phyloP scores from a whole-genome alignment of 2,329 filamentous ascomycete species.

The Blastomyces gilchristii region DNA sequence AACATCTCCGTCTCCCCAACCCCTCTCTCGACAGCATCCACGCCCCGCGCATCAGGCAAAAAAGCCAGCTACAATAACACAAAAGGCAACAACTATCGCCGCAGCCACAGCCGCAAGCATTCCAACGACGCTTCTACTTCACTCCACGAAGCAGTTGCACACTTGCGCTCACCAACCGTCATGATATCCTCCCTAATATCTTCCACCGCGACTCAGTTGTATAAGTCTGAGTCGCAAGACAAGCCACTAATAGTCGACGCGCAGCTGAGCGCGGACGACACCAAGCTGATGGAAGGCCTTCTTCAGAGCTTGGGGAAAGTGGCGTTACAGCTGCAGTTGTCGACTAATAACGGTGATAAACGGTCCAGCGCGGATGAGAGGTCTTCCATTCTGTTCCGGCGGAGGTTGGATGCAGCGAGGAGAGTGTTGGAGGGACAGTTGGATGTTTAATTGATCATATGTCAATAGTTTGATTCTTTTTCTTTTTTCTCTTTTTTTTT shows the following conservation, averaged over 20 bases:
- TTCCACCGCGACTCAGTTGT: slow-evolving; percentile 3
- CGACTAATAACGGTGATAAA: slow-evolving; percentile 34
- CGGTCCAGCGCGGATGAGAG: slow-evolving; percentile 43
- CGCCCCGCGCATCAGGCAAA: slow-evolving; percentile 3
- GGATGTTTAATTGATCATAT: slow-evolving; percentile 24
- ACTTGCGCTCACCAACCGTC: slow-evolving; percentile 1
- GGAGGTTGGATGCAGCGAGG: slow-evolving; percentile 64
- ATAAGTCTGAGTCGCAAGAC: background rate
- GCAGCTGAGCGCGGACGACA: slow-evolving; percentile 43
- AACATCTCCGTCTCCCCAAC: background rate
- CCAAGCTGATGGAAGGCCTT: slow-evolving; percentile 46
- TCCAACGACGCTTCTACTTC: background rate
- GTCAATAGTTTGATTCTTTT: background rate
- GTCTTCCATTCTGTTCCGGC: slow-evolving; percentile 52
- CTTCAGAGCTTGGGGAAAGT: slow-evolving; percentile 42
- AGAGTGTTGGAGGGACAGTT: slow-evolving; percentile 61
- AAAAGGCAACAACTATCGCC: background rate
- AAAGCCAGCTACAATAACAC: background rate
- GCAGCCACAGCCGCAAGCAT: background rate
- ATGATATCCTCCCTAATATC: slow-evolving; percentile 7
- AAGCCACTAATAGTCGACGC: background rate
- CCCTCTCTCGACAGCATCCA: slow-evolving; percentile 2
- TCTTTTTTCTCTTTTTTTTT: background rate
- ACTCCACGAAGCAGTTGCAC: background rate
- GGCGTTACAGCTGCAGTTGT: slow-evolving; percentile 41